These are phyloP conservation scores for Cystodermella granulosa DNA, from an alignment of 1,284 basidiomycete genomes.

Conservation along the genomic window DNA sequence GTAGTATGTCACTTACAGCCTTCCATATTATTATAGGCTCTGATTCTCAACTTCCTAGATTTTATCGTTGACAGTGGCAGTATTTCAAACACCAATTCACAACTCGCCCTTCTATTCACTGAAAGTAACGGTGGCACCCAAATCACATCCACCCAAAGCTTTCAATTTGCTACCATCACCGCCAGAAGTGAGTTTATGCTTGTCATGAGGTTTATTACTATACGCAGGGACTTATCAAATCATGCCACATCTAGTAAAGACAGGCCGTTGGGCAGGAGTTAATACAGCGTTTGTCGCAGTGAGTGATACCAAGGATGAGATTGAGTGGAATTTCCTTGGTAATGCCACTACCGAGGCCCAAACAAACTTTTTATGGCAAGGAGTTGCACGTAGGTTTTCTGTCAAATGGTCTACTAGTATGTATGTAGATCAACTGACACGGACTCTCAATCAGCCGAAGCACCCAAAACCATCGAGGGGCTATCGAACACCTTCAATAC, in stretches of 20 bases:
- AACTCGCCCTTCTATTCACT: conserved; percentile 62
- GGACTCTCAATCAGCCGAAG: no score
- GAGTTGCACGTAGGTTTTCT: conserved; percentile 64
- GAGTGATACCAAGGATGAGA: conserved; percentile 81
- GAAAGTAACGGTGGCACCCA: conserved; percentile 68
- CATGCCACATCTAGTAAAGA: conserved; percentile 50
- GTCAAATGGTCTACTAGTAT: no score
- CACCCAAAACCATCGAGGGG: conserved; percentile 43
- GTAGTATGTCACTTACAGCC: conserved; percentile 61
- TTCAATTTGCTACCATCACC: conserved; percentile 77
- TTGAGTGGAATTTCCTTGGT: conserved; percentile 81
- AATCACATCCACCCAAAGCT: conserved; percentile 72
- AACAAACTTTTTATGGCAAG: conserved; percentile 77
- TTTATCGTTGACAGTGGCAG: conserved; percentile 67
- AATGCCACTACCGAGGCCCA: conserved; percentile 58
- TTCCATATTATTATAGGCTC: conserved; percentile 55
- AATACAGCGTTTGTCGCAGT: conserved; percentile 82
- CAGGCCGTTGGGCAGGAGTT: conserved; percentile 67
- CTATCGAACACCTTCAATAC: conserved; percentile 60
- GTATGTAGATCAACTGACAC: no score
- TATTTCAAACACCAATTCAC: conserved; percentile 58
- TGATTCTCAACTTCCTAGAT: conserved; percentile 40
- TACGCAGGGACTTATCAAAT: conserved; percentile 4
- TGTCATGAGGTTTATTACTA: conserved; percentile 6
- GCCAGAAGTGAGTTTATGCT: conserved; percentile 54